A percentile compares a stretch with the other conserved stretches of the same genome.
phyloP scores from a whole-genome alignment of 2,329 filamentous ascomycete genomes.

The Periconia sp. region DNA sequence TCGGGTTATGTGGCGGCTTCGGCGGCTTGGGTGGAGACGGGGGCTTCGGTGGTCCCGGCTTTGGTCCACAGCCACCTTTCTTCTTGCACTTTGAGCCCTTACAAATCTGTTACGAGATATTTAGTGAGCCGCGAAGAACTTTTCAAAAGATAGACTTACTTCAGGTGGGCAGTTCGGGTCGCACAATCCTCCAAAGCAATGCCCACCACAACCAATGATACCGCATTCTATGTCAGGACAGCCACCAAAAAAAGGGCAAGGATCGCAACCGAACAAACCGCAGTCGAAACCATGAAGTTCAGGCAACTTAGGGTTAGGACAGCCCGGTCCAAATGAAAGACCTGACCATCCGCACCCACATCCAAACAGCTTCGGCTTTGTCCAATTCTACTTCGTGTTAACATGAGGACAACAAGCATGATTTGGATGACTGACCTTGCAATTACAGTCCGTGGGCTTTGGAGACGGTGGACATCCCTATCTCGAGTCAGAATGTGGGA shows the following conservation, averaged over 20 bases:
- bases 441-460: too few relatives aligned
- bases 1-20: too few relatives aligned
- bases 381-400: too few relatives aligned
- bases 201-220: conserved; percentile 23
- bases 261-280: conserved; percentile 27
- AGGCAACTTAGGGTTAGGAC: conserved; percentile 3
- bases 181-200: conserved; percentile 17
- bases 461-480: too few relatives aligned
- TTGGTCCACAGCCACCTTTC: conserved; percentile 22
- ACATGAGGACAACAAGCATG: too few relatives aligned
- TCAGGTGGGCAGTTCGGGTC: conserved; percentile 24
- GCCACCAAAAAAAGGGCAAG: conserved; percentile 19
- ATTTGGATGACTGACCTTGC: too few relatives aligned
- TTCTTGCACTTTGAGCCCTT: conserved; percentile 15
- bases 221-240: conserved; percentile 16
- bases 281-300: conserved; percentile 5
- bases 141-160: neutral
- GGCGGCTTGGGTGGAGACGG: too few relatives aligned
- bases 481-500: too few relatives aligned
- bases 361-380: conserved; percentile 17
- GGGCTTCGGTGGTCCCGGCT: too few relatives aligned
- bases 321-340: conserved; percentile 23
- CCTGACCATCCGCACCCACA: conserved; percentile 34
- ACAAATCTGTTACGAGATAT: conserved; percentile 20
- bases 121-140: too few relatives aligned